Evolutionary conservation across 768 basidiomycete species (phyloP), one percentile per base, ranked within the genome.

Genomic region (Daedaleopsis nitida): DNA sequence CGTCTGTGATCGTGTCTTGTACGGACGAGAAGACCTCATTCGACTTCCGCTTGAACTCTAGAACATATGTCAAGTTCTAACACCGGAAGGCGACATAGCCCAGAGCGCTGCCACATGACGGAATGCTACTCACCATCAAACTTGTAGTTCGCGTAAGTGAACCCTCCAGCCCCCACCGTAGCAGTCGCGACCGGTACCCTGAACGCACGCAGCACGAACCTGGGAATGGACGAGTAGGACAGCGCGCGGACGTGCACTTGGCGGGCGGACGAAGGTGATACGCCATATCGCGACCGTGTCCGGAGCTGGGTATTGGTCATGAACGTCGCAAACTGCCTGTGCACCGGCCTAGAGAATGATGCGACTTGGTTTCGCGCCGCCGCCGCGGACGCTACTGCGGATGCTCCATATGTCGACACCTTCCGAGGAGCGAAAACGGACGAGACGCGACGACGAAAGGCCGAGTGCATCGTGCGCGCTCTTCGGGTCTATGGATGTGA

Each of bases 111-210:
- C 11, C 10, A 42, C 27, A 24, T 27, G 43, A 47, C 5, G 55
- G 23, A 37, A 45, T 9, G 0, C 57, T 37, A 74, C 83, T 65
- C 62, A 94, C 96, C 93, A 79, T 98, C 96, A 68, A 96, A 88
- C 77, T 95, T 95, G 80, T 96, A 96, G 73, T 96, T 95, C 21
- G 94, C 96, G 75, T 97, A 98, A 5, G 92, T 93, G 58, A 96
- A 77, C 0, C 93, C 89, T 11, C 96, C 96, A 0, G 91, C 95
- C 5, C 96, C 96, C 24, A 96, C 84, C 1, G 93, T 93, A 38
- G 88, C 90, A 7, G 91, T 94, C 16, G 93, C 94, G 60, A 94
- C 82, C 27, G 95, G 95, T 1, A 97, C 86, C 53, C 90, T 81
- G 69, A 97, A 94, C 0, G 94, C 94, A 48, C 93, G 83, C 0